phyloP scores from a whole-genome alignment of 257 asterid genomes.

The Solanum dulcamara region DNA sequence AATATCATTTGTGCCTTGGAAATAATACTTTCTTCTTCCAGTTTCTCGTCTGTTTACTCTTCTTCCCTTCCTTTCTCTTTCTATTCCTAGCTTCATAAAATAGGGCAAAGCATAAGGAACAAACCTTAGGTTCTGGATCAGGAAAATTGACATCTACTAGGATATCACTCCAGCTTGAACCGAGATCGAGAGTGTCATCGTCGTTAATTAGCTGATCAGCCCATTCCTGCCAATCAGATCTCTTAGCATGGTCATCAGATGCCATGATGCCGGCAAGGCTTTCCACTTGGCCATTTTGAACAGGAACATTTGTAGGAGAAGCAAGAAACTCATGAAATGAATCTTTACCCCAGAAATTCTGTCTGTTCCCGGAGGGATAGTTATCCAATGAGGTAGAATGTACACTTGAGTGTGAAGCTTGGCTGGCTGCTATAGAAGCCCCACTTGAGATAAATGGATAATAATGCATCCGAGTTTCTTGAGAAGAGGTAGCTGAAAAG shows the following conservation, averaged over 20 bases:
- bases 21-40: background rate
- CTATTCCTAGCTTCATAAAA: background rate
- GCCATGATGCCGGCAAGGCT: slow-evolving; percentile 16
- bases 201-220: slow-evolving; percentile 49
- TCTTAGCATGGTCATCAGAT: slow-evolving; percentile 29
- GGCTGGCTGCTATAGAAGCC: background rate
- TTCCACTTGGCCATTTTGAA: slow-evolving; percentile 33
- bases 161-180: slow-evolving; percentile 48
- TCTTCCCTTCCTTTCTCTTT: background rate
- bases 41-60: background rate
- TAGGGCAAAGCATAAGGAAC: slow-evolving; percentile 6
- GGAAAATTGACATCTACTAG: slow-evolving; percentile 56
- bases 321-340: slow-evolving; percentile 32
- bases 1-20: background rate
- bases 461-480: slow-evolving; percentile 10
- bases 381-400: slow-evolving; percentile 18
- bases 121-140: slow-evolving; percentile 60
- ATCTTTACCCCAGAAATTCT: slow-evolving; percentile 31
- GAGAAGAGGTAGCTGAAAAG: slow-evolving; percentile 16
- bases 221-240: slow-evolving; percentile 69
- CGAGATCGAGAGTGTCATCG: slow-evolving; percentile 41
- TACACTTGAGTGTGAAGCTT: slow-evolving; percentile 13
- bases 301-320: slow-evolving; percentile 18
- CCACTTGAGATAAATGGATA: slow-evolving; percentile 25
- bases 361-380: slow-evolving; percentile 10